These are phyloP conservation scores for Lachnellula hyalina DNA, from an alignment of 2,329 filamentous ascomycete genomes.

Conservation along the genomic window DNA sequence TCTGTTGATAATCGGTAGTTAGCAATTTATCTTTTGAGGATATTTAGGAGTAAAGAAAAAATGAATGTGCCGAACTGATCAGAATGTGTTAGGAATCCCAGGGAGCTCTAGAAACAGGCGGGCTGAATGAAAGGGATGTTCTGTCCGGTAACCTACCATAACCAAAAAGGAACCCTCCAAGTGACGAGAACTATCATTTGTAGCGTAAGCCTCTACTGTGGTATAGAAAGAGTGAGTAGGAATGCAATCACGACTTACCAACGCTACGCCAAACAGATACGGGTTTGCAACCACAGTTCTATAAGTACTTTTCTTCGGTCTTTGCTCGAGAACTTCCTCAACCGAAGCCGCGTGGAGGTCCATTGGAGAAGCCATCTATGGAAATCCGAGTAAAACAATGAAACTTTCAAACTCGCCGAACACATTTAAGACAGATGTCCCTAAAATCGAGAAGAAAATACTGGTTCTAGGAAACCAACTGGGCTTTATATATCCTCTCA, in stretches of 20 bases:
- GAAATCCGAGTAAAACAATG: neutral
- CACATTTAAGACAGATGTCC: too few species aligned
- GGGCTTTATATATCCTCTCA: neutral
- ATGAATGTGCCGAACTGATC: too few species aligned
- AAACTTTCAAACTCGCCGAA: too few species aligned
- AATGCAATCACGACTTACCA: neutral
- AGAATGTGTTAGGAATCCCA: too few species aligned
- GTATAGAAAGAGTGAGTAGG: neutral
- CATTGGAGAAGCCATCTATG: neutral
- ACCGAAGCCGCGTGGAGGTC: neutral
- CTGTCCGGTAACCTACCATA: conserved; percentile 24
- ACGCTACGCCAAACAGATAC: conserved; percentile 5
- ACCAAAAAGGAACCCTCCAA: conserved; percentile 40
- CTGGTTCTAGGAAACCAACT: neutral
- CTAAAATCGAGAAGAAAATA: too few species aligned
- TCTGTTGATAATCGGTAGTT: conserved; percentile 22
- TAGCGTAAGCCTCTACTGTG: neutral
- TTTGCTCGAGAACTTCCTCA: neutral
- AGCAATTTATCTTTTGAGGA: too few species aligned
- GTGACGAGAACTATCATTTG: conserved; percentile 33
- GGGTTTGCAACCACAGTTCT: conserved; percentile 1
- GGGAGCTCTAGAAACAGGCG: too few species aligned
- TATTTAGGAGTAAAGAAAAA: too few species aligned
- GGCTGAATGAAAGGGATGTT: too few species aligned
- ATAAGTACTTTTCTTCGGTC: neutral